These are phyloP conservation scores for Reticulascus tulasneorum DNA, from an alignment of 2,329 filamentous ascomycete genomes.

Conservation along the genomic window DNA sequence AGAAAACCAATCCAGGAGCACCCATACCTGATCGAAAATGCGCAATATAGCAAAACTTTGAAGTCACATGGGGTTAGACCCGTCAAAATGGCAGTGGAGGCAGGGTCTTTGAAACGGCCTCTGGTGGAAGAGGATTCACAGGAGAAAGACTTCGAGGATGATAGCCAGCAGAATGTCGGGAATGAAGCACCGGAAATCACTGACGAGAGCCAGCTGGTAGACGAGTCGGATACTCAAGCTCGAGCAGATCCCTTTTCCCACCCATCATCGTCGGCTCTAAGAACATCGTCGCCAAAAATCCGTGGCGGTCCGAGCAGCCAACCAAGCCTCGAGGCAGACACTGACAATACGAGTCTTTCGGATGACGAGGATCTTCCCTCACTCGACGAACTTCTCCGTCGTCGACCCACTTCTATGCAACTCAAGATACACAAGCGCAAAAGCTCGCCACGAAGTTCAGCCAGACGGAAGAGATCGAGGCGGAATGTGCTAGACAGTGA, in stretches of 20 bases:
- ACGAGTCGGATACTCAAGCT: not conserved
- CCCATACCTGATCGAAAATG: constrained; percentile 54
- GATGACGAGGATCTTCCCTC: constrained; percentile 33
- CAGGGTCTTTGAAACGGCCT: constrained; percentile 19
- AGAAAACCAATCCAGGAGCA: constrained; percentile 60
- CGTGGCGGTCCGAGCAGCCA: constrained; percentile 27
- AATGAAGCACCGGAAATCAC: constrained; percentile 22
- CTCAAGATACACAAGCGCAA: constrained; percentile 2
- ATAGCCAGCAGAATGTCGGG: constrained; percentile 39
- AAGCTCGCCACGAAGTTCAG: too few species aligned
- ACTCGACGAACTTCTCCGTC: constrained; percentile 24
- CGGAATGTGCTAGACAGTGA: too few species aligned
- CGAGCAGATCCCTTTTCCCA: not conserved
- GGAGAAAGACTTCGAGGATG: constrained; percentile 48
- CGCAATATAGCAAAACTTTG: constrained; percentile 48
- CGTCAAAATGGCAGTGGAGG: constrained; percentile 35
- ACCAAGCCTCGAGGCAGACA: constrained; percentile 28
- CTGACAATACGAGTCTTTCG: constrained; percentile 31
- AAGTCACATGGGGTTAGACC: constrained; percentile 53
- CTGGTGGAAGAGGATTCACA: constrained; percentile 39
- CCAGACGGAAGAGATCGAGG: not conserved
- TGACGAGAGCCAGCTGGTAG: constrained; percentile 29
- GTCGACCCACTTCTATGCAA: not conserved
- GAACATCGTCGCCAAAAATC: constrained; percentile 12
- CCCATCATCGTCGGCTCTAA: constrained; percentile 3